Evolutionary conservation across 192 early-diverging fungal species (phyloP), one percentile per base, ranked within the genome.

Genomic region (Entomortierella beljakovae): DNA sequence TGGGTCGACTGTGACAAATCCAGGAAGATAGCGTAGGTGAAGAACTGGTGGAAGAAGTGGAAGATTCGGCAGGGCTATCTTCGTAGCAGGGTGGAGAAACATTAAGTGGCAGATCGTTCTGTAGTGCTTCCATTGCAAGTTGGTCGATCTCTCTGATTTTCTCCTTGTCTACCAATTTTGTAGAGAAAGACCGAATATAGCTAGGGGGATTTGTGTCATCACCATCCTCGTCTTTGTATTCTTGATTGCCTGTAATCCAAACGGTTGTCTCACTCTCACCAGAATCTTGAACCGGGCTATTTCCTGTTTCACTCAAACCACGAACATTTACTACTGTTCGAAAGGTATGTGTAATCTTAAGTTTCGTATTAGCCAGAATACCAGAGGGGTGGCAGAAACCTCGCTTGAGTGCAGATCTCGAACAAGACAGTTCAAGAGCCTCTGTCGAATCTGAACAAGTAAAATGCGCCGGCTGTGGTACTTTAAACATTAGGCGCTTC

Each of bases 181-280:
- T 79, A 0, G 75, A 69, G 40, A 79, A 79, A 3, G 75, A 79
- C 3, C 75, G 66, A 61, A 61, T 70, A 22, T 79, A 79, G 38
- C 75, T 79, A 32, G 75, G 75, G 13, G 68, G 75, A 25, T 58
- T 2, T 3, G 38, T 37, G 0, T 70, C 75, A 16, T 79, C 68
- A n/a, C 65, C n/a, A n/a, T n/a, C n/a, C n/a, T n/a, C n/a, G n/a
- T n/a, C 67, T n/a, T 38, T 64, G 51, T 64, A 65, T 20, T 79
- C 75, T 60, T 79, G 75, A 13, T 69, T 64, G 26, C 61, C 61
- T 6, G 70, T 57, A 20, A 79, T 70, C 67, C 66, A 54, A 0
- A 79, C 62, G 8, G 33, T 6, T 2, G 67, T 31, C 26, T 79
- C 75, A 38, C 40, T 61, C 55, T 79, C 71, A 6, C 28, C 57